phyloP scores from a whole-genome alignment of 305 asterid species.

The Solanum hybrid region DNA sequence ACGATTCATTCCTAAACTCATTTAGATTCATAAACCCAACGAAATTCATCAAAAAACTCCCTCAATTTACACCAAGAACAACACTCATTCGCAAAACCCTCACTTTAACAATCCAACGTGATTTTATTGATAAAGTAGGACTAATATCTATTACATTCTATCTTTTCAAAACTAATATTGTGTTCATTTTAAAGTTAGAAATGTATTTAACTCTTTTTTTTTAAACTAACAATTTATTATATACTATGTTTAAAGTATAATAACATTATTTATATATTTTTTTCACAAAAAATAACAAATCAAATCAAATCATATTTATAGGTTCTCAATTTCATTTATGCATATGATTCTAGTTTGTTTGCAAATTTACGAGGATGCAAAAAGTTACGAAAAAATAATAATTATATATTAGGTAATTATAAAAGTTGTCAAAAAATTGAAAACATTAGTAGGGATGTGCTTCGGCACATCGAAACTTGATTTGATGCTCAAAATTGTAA shows the following conservation, averaged over 20 bases:
- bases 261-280: neutral
- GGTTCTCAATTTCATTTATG: neutral
- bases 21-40: neutral
- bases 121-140: neutral
- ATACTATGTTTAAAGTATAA: neutral
- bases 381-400: neutral
- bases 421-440: neutral
- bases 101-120: neutral
- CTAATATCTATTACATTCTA: too few relatives aligned
- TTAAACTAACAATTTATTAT: neutral
- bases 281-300: neutral
- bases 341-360: neutral
- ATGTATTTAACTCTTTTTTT: neutral
- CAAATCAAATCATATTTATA: neutral
- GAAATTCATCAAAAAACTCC: neutral
- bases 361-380: neutral
- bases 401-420: neutral
- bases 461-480: neutral
- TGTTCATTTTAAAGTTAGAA: neutral
- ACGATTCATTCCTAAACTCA: neutral
- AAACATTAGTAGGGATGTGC: neutral
- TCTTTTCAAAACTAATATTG: neutral
- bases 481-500: neutral
- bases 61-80: neutral
- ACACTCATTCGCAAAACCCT: neutral